Conservation (phyloP, 2,329 filamentous ascomycete species). For the Pestalotiopsis fici region DNA sequence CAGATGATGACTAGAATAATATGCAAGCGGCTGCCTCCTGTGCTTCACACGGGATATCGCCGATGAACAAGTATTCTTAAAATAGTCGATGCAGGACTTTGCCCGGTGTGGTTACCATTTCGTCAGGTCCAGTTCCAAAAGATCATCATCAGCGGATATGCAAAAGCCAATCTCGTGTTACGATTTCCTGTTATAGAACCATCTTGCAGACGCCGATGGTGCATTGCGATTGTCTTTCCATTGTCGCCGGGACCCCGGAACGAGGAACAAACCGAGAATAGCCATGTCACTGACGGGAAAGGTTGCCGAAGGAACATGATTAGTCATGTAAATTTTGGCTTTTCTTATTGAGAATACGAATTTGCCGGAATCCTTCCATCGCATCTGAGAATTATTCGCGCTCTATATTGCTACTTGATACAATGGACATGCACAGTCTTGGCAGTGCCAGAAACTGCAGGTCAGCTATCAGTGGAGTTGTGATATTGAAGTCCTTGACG, state of each 20-base stretch:
- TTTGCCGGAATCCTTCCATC: not conserved
- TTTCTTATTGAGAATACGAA: not conserved
- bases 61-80: not conserved
- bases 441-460: not conserved
- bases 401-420: not conserved
- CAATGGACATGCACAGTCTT: not conserved
- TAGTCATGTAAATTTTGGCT: no score
- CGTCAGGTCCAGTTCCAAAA: not conserved
- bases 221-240: not conserved
- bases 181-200: not conserved
- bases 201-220: not conserved
- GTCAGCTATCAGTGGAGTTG: not conserved
- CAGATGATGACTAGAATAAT: no score
- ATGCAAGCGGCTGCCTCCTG: no score
- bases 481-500: not conserved
- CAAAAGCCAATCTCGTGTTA: not conserved
- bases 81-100: not conserved
- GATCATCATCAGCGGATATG: not conserved
- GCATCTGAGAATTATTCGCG: not conserved
- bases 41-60: no score
- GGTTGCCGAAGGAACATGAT: not conserved
- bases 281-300: not conserved
- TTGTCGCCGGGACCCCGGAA: not conserved
- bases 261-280: not conserved
- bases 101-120: not conserved